Evolutionary conservation across 2,329 filamentous ascomycete genomes (phyloP), one percentile per base, ranked within the genome.

Genomic region (Aureobasidium melanogenum): DNA sequence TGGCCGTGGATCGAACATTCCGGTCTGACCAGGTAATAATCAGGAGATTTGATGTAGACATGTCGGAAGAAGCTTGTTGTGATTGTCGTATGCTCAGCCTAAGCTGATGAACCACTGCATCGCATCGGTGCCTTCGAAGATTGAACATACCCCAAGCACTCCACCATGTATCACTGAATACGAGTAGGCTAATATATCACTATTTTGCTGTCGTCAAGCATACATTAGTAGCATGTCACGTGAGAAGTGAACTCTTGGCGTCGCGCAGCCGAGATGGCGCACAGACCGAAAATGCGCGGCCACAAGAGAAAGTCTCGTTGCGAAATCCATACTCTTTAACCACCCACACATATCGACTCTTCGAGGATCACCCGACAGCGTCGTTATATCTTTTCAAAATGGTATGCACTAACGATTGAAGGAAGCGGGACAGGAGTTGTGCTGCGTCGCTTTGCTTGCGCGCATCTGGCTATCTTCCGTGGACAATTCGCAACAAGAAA

Each of bases 361-460:
- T 76, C 74, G 72, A 76, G 74, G 74, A 76, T 74, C 63, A 73
- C 66, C 72, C 73, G 74, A 74, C 74, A 73, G 69, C 63, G 57
- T 62, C 48, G 34, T 65, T 70, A 69, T 65, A 48, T 54, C 54
- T 64, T 68, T 34, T 69, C 71, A 76, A 70, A 69, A 76, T 76
- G 74, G 74, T 76, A 74, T 55, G 68, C 44, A 17, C 6, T 28
- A 30, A 22, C 54, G 39, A 41, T 41, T 54, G 50, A 54, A 39
- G 36, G 36, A 56, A 26, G 52, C 38, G 39, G 52, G 5, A 24
- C 10, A 12, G 32, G 22, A 36, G 32, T 5, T 36, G 32, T 15
- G 10, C 15, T 36, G 32, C 10, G 14, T 34, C 34, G 43, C 44
- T 36, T 28, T 26, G 43, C n/a, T 28, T 38, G 32, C 48, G 48